Conservation (phyloP, 176 grass and related monocot species). For the Raddia guianensis region DNA sequence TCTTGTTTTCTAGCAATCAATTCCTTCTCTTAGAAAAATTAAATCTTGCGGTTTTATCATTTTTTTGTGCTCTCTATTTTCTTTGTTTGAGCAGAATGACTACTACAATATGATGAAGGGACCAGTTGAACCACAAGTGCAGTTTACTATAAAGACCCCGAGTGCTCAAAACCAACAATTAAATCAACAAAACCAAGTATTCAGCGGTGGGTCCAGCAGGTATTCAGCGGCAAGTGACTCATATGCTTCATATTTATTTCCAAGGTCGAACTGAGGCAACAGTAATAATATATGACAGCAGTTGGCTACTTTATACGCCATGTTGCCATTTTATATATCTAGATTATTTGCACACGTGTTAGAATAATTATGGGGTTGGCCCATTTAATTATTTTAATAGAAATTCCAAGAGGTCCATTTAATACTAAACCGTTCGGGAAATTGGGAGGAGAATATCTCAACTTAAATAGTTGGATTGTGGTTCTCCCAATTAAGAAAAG, state of each 20-base stretch:
- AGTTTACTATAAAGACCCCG: constrained; percentile 57
- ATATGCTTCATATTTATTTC: constrained; percentile 24
- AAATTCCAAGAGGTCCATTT: too few species aligned
- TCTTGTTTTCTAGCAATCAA: constrained; percentile 30
- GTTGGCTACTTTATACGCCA: constrained; percentile 5
- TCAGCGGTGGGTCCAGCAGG: constrained; percentile 52
- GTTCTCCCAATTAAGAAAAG: too few species aligned
- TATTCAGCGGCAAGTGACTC: constrained; percentile 67
- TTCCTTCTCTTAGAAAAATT: constrained; percentile 16
- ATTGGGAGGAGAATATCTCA: too few species aligned
- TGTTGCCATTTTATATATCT: background rate
- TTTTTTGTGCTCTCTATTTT: background rate
- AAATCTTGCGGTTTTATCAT: constrained; percentile 31
- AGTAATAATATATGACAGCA: background rate
- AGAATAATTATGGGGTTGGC: too few species aligned
- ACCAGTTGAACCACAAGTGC: constrained; percentile 60
- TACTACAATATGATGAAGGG: constrained; percentile 69
- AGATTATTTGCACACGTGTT: background rate
- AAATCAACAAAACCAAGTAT: constrained; percentile 45
- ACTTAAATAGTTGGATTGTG: too few species aligned
- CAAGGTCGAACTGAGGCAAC: background rate
- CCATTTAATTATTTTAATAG: too few species aligned
- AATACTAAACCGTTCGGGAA: too few species aligned
- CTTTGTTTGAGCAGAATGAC: constrained; percentile 63
- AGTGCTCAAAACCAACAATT: constrained; percentile 40